phyloP scores from a whole-genome alignment of 1,139 yeast species.

The Hansenula sp. region DNA sequence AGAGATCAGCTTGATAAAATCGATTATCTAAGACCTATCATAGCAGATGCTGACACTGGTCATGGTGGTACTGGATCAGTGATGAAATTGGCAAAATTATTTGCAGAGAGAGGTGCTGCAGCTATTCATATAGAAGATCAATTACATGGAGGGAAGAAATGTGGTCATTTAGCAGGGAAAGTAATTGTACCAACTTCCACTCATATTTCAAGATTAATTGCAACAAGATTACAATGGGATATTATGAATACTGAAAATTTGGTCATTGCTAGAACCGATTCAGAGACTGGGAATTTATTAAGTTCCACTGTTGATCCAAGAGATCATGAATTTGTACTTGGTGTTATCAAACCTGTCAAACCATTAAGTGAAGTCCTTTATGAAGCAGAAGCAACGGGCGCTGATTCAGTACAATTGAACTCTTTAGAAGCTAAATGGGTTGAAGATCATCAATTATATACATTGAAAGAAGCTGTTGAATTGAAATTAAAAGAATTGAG shows the following conservation, averaged over 20 bases:
- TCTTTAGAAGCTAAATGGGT: constrained; percentile 44
- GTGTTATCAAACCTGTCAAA: constrained; percentile 35
- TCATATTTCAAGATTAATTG: constrained; percentile 51
- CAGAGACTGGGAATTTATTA: constrained; percentile 52
- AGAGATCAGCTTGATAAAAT: constrained; percentile 16
- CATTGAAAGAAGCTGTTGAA: constrained; percentile 48
- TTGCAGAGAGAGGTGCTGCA: constrained; percentile 60
- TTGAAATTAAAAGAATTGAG: constrained; percentile 24
- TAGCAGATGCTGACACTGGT: constrained; percentile 63
- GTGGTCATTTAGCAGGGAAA: constrained; percentile 52
- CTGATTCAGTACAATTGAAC: constrained; percentile 30
- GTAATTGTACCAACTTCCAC: constrained; percentile 60
- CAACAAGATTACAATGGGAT: constrained; percentile 65
- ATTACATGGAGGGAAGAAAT: constrained; percentile 56
- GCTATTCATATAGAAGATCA: constrained; percentile 36
- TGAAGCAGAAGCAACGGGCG: constrained; percentile 39
- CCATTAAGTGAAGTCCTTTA: constrained; percentile 45
- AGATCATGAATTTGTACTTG: constrained; percentile 53
- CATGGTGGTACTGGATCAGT: constrained; percentile 59
- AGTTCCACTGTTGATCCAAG: constrained; percentile 53
- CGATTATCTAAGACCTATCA: constrained; percentile 52
- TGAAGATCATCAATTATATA: constrained; percentile 34
- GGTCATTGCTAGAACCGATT: constrained; percentile 58
- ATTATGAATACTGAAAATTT: constrained; percentile 57
- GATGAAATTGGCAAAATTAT: constrained; percentile 54